Conservation (phyloP, 192 early-diverging fungal genomes). For the Geranomyces variabilis region DNA sequence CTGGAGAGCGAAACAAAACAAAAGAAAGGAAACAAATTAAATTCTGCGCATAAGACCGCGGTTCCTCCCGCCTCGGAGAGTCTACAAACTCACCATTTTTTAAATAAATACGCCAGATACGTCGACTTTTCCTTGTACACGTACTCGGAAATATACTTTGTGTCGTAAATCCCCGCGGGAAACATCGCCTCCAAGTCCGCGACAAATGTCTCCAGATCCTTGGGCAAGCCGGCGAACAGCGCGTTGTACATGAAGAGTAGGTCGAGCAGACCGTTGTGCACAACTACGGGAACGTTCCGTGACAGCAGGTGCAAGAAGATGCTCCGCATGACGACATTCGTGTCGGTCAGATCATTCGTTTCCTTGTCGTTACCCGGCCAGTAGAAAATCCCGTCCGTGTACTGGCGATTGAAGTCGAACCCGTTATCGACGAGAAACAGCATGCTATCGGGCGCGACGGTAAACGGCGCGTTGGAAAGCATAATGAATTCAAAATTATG, state of each 20-base stretch:
- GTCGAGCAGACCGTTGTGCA: constrained; percentile 96
- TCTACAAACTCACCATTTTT: constrained; percentile 50
- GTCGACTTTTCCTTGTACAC: constrained; percentile 63
- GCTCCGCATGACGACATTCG: constrained; percentile 40
- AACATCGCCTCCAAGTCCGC: constrained; percentile 83
- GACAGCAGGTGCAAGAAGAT: constrained; percentile 40
- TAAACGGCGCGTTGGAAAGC: constrained; percentile 61
- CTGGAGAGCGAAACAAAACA: too few species aligned
- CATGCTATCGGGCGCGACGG: constrained; percentile 70
- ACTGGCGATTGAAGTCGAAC: constrained; percentile 82
- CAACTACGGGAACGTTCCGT: constrained; percentile 66
- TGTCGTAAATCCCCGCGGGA: constrained; percentile 86
- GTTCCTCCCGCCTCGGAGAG: neutral
- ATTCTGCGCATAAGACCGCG: too few species aligned
- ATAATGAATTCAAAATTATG: constrained; percentile 70
- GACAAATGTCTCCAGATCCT: constrained; percentile 68
- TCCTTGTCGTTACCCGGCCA: constrained; percentile 55
- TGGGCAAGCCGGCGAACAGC: constrained; percentile 82
- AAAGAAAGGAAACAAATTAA: too few species aligned
- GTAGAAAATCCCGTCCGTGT: constrained; percentile 79
- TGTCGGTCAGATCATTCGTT: neutral
- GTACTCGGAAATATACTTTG: constrained; percentile 83
- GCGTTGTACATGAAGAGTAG: constrained; percentile 89
- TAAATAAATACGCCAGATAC: constrained; percentile 73
- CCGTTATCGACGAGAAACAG: constrained; percentile 82